Evolutionary conservation across 129 eudicot genomes (phyloP).

Genomic region (Centaurea solstitialis): DNA sequence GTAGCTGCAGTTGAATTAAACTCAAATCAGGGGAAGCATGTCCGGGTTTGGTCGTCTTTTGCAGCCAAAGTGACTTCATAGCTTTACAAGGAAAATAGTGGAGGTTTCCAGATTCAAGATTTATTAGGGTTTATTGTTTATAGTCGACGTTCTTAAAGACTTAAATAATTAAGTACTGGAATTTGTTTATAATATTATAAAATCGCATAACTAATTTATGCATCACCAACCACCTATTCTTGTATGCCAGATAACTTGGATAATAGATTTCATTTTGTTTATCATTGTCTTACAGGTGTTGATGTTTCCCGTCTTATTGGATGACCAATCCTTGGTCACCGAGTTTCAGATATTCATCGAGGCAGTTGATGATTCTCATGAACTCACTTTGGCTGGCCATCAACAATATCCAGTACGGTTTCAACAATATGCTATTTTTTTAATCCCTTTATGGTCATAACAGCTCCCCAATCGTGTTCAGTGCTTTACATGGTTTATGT

Average conservation of each 20-base stretch:
- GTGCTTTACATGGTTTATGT: conserved; percentile 19
- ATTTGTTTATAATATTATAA: not conserved
- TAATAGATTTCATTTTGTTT: not conserved
- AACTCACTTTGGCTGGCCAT: conserved; percentile 69
- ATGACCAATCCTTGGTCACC: conserved; percentile 62
- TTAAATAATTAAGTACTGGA: not conserved
- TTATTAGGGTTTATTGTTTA: not conserved
- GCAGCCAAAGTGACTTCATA: not conserved
- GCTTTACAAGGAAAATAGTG: not conserved
- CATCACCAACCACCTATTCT: not conserved
- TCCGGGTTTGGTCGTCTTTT: not conserved
- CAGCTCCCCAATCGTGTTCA: not conserved
- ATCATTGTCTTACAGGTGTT: conserved; percentile 52
- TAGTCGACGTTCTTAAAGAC: not conserved
- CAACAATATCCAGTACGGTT: conserved; percentile 80
- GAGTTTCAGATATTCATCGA: conserved; percentile 80
- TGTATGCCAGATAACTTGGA: not conserved
- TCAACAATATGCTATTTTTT: conserved; percentile 3
- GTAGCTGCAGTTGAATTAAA: not conserved
- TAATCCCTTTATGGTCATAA: conserved; percentile 1
- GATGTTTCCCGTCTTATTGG: conserved; percentile 81
- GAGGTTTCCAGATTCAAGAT: not conserved
- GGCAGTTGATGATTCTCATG: conserved; percentile 78
- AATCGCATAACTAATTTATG: not conserved
- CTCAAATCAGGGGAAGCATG: conserved; percentile 3